Evolutionary conservation across 495 filamentous ascomycete species (phyloP).

Genomic region (Acidomyces sp.): DNA sequence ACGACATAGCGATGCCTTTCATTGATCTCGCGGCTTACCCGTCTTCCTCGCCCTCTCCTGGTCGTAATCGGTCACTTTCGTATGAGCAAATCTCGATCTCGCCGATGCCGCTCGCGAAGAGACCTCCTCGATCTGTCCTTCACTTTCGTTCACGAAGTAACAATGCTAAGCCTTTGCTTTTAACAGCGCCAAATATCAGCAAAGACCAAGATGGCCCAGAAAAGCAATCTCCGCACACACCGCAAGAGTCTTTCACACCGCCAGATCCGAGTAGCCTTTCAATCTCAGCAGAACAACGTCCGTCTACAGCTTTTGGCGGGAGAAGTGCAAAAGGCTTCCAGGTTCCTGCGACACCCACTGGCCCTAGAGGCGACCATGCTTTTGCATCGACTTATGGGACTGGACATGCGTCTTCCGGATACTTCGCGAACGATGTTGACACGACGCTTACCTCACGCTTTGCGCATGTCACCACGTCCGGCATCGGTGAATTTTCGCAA

Average conservation of each 20-base stretch:
- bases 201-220: slow-evolving; percentile 14
- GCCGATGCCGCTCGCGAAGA: slow-evolving; percentile 22
- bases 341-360: slow-evolving; percentile 74
- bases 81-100: slow-evolving; percentile 1
- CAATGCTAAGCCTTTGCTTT: slow-evolving; percentile 4
- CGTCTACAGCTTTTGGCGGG: slow-evolving; percentile 24
- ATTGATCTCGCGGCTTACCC: slow-evolving; percentile 13
- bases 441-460: slow-evolving; percentile 56
- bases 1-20: slow-evolving; percentile 8
- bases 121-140: slow-evolving; percentile 27
- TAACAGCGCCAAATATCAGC: slow-evolving; percentile 4
- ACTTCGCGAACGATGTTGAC: slow-evolving; percentile 55
- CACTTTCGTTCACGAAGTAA: background rate
- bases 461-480: slow-evolving; percentile 58
- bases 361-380: slow-evolving; percentile 48
- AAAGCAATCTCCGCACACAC: slow-evolving; percentile 60
- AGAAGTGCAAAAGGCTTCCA: slow-evolving; percentile 38
- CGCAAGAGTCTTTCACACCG: slow-evolving; percentile 56
- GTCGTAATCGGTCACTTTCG: slow-evolving; percentile 6
- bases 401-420: slow-evolving; percentile 27
- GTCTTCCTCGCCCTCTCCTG: slow-evolving; percentile 7
- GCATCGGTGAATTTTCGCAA: slow-evolving; percentile 81
- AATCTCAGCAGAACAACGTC: slow-evolving; percentile 47
- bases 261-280: slow-evolving; percentile 74
- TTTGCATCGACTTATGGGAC: slow-evolving; percentile 33